Evolutionary conservation across 1,284 basidiomycete genomes (phyloP).

Genomic region (Leccinum huronense): DNA sequence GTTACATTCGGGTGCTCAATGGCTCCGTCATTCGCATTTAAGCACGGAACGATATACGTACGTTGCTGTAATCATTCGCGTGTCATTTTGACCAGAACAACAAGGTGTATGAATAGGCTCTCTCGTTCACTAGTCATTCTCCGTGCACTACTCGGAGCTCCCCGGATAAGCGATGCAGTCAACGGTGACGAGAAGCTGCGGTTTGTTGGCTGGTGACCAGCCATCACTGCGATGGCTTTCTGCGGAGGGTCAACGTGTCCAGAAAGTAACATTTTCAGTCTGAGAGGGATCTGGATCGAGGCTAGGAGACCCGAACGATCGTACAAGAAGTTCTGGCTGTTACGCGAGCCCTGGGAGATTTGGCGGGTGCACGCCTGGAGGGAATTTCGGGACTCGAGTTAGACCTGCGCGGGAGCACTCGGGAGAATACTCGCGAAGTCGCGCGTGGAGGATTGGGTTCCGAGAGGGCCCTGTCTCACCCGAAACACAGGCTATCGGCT

Average conservation of each 20-base stretch:
- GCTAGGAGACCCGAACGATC: no score
- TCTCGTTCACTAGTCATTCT: no score
- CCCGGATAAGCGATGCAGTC: no score
- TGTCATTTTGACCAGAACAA: not conserved
- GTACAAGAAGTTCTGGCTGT: not conserved
- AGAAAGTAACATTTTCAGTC: not conserved
- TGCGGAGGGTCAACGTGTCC: not conserved
- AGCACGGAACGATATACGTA: not conserved
- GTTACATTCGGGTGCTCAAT: no score
- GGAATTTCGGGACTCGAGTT: no score
- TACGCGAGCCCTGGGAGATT: not conserved
- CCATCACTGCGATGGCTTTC: not conserved
- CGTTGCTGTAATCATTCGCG: not conserved
- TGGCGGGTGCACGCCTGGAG: conserved; percentile 6
- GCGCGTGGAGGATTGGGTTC: no score
- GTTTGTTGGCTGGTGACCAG: no score
- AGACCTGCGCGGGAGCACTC: no score
- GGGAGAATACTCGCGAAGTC: no score
- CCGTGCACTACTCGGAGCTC: no score
- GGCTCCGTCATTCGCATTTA: not conserved
- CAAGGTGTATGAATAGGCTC: no score
- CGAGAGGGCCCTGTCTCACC: not conserved
- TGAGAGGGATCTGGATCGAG: not conserved
- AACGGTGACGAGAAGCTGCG: not conserved
- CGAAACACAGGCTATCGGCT: no score